These are phyloP conservation scores for Penicillium pulvis DNA, from an alignment of 495 filamentous ascomycete species.

Conservation along the genomic window DNA sequence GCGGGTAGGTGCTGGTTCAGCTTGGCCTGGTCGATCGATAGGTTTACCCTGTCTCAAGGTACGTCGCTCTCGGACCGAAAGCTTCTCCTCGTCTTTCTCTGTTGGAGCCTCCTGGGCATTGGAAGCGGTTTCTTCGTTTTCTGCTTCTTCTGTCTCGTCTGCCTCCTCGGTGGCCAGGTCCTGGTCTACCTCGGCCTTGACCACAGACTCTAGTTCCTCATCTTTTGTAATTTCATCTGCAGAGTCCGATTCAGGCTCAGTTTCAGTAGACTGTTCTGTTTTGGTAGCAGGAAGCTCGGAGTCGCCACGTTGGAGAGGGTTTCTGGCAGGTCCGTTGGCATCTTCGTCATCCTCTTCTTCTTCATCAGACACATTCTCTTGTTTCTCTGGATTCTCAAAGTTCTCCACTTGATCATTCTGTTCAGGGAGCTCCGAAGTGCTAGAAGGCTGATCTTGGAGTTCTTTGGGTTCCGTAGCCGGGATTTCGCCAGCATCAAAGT, in stretches of 20 bases:
- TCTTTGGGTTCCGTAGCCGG: slow-evolving; percentile 9
- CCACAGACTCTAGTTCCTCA: slow-evolving; percentile 22
- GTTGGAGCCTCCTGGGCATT: slow-evolving; percentile 21
- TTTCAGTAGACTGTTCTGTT: slow-evolving; percentile 31
- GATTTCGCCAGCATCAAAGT: slow-evolving; percentile 44
- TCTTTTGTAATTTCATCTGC: slow-evolving; percentile 32
- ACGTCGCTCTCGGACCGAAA: slow-evolving; percentile 54
- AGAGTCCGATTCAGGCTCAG: slow-evolving; percentile 34
- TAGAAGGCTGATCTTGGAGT: slow-evolving; percentile 1
- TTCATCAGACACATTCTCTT: slow-evolving; percentile 29
- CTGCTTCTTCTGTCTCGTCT: slow-evolving; percentile 17
- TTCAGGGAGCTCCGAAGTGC: slow-evolving; percentile 5
- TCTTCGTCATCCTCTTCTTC: slow-evolving; percentile 29
- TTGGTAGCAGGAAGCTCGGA: slow-evolving; percentile 29
- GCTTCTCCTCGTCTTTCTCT: slow-evolving; percentile 38
- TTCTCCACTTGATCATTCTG: slow-evolving; percentile 8
- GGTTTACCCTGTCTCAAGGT: slow-evolving; percentile 49
- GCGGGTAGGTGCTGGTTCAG: slow-evolving; percentile 20
- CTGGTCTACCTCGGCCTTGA: slow-evolving; percentile 19
- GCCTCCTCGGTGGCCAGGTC: slow-evolving; percentile 18
- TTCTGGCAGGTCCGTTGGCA: slow-evolving; percentile 20
- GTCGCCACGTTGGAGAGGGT: slow-evolving; percentile 35
- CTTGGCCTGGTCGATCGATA: slow-evolving; percentile 22
- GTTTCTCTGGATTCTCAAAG: slow-evolving; percentile 14
- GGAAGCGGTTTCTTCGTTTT: slow-evolving; percentile 16